Percentiles rank a stretch among this genome's conserved stretches.
phyloP scores from a whole-genome alignment of 108 stramenopile species.

The Cafeteria roenbergensis region DNA sequence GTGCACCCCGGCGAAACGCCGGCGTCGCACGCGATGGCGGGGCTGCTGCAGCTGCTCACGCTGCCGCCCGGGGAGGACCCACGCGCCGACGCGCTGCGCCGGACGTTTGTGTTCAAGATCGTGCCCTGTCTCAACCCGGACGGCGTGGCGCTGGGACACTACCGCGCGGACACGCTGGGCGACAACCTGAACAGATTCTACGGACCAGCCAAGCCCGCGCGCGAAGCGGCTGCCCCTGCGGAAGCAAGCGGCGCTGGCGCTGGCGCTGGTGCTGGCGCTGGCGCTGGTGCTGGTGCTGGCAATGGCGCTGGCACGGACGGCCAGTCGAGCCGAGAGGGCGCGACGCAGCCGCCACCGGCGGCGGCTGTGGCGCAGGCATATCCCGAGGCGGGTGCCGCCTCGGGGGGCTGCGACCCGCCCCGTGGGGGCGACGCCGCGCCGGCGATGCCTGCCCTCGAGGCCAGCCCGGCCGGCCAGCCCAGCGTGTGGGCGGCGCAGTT shows the following conservation, averaged over 20 bases:
- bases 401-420: too few species aligned
- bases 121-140: slow-evolving; percentile 53
- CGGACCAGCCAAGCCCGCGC: too few species aligned
- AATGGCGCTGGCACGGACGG: slow-evolving; percentile 2
- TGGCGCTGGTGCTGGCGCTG: too few species aligned
- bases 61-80: slow-evolving; percentile 27
- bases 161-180: slow-evolving; percentile 43
- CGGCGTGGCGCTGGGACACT: slow-evolving; percentile 48
- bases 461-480: slow-evolving; percentile 14
- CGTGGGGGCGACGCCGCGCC: too few species aligned
- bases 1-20: slow-evolving; percentile 59
- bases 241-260: too few species aligned
- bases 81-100: slow-evolving; percentile 31
- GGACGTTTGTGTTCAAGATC: slow-evolving; percentile 21
- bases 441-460: too few species aligned
- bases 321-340: too few species aligned
- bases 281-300: background rate
- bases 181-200: slow-evolving; percentile 52
- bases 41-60: slow-evolving; percentile 35
- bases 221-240: too few species aligned
- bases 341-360: too few species aligned
- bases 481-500: slow-evolving; percentile 7
- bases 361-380: too few species aligned
- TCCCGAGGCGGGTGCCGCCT: too few species aligned
- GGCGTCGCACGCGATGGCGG: slow-evolving; percentile 37